Conservation (phyloP, 1,284 basidiomycete species). For the Baeospora myosura region DNA sequence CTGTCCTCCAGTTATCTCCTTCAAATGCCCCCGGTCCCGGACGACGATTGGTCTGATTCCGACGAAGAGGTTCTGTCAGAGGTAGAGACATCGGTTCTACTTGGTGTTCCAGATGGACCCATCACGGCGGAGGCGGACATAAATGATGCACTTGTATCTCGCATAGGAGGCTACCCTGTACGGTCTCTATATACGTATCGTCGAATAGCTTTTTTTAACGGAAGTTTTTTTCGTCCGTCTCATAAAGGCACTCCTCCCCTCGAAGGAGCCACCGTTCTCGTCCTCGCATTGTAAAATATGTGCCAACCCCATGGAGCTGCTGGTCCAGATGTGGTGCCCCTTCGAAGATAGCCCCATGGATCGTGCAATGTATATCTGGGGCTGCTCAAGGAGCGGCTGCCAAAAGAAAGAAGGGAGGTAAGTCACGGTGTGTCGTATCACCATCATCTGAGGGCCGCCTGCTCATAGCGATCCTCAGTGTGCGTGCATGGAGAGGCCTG, state of each 20-base stretch:
- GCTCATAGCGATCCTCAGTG: constrained; percentile 31
- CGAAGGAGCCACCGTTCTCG: constrained; percentile 44
- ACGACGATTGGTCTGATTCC: constrained; percentile 72
- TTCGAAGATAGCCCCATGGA: constrained; percentile 77
- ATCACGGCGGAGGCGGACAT: constrained; percentile 51
- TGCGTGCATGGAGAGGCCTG: constrained; percentile 72
- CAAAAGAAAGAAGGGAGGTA: constrained; percentile 70
- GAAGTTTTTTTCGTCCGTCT: constrained; percentile 26
- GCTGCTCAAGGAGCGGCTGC: constrained; percentile 58
- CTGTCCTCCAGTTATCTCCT: constrained; percentile 11
- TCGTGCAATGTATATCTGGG: constrained; percentile 76
- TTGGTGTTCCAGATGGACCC: constrained; percentile 70
- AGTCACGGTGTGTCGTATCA: constrained; percentile 23
- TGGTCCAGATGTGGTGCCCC: constrained; percentile 82
- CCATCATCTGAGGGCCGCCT: constrained; percentile 8
- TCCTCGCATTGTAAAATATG: constrained; percentile 65
- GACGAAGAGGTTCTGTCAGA: constrained; percentile 53
- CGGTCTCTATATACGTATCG: constrained; percentile 43
- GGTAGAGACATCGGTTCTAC: constrained; percentile 62
- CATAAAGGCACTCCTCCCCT: constrained; percentile 54
- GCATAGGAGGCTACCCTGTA: constrained; percentile 82
- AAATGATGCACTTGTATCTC: constrained; percentile 70
- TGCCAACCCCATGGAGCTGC: constrained; percentile 63
- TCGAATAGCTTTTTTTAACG: constrained; percentile 30
- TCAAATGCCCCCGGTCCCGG: constrained; percentile 30